A percentile compares a stretch with the other conserved stretches of the same genome.
These are phyloP conservation scores for Penicillium diatomitis DNA, from an alignment of 495 filamentous ascomycete species.

Conservation along the genomic window DNA sequence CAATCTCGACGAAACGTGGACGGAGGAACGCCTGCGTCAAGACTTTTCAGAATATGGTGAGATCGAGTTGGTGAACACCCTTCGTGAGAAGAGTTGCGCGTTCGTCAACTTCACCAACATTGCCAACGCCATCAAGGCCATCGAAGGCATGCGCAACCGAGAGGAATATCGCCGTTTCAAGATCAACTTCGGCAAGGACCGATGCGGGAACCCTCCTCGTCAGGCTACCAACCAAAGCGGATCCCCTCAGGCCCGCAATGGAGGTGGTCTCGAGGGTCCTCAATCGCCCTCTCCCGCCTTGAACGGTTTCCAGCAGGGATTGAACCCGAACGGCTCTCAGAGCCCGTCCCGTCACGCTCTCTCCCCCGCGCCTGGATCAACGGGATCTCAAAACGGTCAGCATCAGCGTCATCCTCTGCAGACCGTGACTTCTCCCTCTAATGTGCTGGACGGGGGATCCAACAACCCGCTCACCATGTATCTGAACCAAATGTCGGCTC, in stretches of 20 bases:
- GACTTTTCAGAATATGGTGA: conserved; percentile 98
- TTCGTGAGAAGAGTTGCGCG: conserved; percentile 97
- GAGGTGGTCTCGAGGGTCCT: conserved; percentile 44
- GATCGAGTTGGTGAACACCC: conserved; percentile 92
- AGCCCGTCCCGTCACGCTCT: conserved; percentile 56
- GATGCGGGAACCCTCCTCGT: conserved; percentile 91
- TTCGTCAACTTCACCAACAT: conserved; percentile 99
- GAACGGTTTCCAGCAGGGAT: conserved; percentile 40
- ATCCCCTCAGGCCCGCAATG: conserved; percentile 47
- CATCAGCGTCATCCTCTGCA: conserved; percentile 42
- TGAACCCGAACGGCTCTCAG: conserved; percentile 53
- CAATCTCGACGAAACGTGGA: conserved; percentile 95
- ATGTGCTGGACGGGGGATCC: conserved; percentile 64
- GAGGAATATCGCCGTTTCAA: conserved; percentile 98
- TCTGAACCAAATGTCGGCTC: conserved; percentile 73
- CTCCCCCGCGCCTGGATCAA: conserved; percentile 48
- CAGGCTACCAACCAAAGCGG: conserved; percentile 53
- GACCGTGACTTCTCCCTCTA: conserved; percentile 49
- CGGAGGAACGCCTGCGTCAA: conserved; percentile 86
- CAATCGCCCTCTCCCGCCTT: conserved; percentile 51
- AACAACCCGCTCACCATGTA: conserved; percentile 96
- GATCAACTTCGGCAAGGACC: conserved; percentile 98
- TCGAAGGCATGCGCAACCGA: conserved; percentile 85
- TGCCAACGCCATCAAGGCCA: conserved; percentile 98
- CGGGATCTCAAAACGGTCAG: conserved; percentile 43